Percentiles rank a stretch among this genome's conserved stretches.
phyloP scores from a whole-genome alignment of 2,329 filamentous ascomycete genomes.

The Ilyonectria sp. region DNA sequence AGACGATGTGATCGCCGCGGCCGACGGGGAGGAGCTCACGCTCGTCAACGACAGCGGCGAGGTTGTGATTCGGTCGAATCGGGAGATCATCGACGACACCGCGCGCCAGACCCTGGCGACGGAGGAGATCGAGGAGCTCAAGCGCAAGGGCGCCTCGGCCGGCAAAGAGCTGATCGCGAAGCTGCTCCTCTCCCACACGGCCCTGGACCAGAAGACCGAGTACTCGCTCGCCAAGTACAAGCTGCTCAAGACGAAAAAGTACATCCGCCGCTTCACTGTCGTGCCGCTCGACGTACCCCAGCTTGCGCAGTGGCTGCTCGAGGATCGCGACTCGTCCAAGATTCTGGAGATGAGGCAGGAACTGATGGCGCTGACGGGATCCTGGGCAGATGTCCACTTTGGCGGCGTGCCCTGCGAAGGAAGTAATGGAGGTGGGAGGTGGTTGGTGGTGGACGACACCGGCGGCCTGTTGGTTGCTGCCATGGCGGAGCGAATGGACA shows the following conservation, averaged over 20 bases:
- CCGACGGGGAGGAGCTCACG: conserved; percentile 59
- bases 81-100: conserved; percentile 72
- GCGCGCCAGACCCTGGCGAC: conserved; percentile 84
- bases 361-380: conserved; percentile 83
- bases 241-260: conserved; percentile 93
- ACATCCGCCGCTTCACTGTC: conserved; percentile 88
- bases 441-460: conserved; percentile 90
- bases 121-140: conserved; percentile 82
- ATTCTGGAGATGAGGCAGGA: conserved; percentile 92
- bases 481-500: conserved; percentile 90
- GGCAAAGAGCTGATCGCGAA: conserved; percentile 95
- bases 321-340: conserved; percentile 84
- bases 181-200: conserved; percentile 89
- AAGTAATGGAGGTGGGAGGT: conserved; percentile 64
- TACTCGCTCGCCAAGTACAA: conserved; percentile 98
- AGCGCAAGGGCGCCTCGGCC: conserved; percentile 80
- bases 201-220: conserved; percentile 92
- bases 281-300: conserved; percentile 85
- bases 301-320: conserved; percentile 82
- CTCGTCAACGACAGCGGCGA: conserved; percentile 60
- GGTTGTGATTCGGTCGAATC: conserved; percentile 68
- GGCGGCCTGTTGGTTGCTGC: conserved; percentile 86
- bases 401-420: conserved; percentile 50
- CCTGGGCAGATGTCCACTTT: conserved; percentile 92
- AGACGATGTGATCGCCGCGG: conserved; percentile 56